Evolutionary conservation across 441 rosid genomes (phyloP), one percentile per base, ranked within the genome.

Genomic region (Populus hybrid): DNA sequence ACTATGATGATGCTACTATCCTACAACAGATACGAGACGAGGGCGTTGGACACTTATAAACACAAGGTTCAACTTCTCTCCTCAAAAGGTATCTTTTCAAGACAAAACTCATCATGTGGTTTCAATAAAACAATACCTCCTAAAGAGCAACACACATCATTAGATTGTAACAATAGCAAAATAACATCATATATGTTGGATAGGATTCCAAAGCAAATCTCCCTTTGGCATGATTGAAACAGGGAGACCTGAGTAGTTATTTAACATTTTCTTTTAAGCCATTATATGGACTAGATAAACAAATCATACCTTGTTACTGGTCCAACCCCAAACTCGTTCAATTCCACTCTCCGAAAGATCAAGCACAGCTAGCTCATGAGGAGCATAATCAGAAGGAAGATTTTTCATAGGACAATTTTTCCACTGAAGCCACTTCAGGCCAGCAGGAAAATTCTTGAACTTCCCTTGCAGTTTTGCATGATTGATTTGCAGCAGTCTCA

Each of bases 371-470:
- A 91, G 90, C 73, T 87, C 63, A 24, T 66, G 16, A 50, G 83
- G 81, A 73, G 34, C 73, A 76, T 83, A 83, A 73, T 86, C 82
- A 66, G 85, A 76, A 38, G 91, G 90, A 50, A 93, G 83, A 42
- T 67, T 73, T 86, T 83, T 74, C 83, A 87, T 32, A 4, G 88
- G 84, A 76, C 93, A 91, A 34, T 85, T 84, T 84, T 83, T 90
- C 96, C 96, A 91, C 63, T 88, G 91, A n/a, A 93, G 86, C 91
- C 97, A 93, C 80, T 83, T 87, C 70, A 91, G 77, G 46, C 78
- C 86, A 35, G 75, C 26, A n/a, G 95, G 90, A 36, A 93, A 85
- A 46, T 32, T 73, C 46, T 87, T 80, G 57, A 87, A 85, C 21
- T 79, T 70, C 69, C 97, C 97, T 77, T 83, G 72, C 80, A 93